Percentiles rank a stretch among this genome's conserved stretches.
phyloP scores from a whole-genome alignment of 768 basidiomycete genomes.

The Termitomyces bulborhizus region DNA sequence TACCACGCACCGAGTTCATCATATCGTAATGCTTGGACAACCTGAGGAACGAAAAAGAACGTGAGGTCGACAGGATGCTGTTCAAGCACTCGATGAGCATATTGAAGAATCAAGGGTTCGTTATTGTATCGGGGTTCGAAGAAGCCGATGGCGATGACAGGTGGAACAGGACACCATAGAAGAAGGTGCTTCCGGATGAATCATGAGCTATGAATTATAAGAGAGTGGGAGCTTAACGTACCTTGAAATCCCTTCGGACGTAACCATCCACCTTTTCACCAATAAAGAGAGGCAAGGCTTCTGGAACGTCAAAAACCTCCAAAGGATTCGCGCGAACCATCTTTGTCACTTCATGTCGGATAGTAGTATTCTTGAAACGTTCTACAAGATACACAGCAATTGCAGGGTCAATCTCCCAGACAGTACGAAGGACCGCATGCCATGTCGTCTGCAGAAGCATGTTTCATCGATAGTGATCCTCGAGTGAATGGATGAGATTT shows the following conservation, averaged over 20 bases:
- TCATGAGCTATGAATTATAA: not conserved
- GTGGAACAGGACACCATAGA: conserved; percentile 85
- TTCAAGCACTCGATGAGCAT: conserved; percentile 91
- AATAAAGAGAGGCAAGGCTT: conserved; percentile 75
- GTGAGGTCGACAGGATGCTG: conserved; percentile 93
- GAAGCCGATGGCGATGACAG: conserved; percentile 72
- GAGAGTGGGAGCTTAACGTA: conserved; percentile 19
- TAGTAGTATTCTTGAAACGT: conserved; percentile 67
- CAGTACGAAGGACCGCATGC: conserved; percentile 59
- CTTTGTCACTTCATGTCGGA: conserved; percentile 68
- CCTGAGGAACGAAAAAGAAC: conserved; percentile 99
- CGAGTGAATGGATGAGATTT: conserved; percentile 7
- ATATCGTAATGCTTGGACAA: conserved; percentile 91
- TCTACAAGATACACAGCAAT: conserved; percentile 82
- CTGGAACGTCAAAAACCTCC: conserved; percentile 67
- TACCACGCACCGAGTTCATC: conserved; percentile 70
- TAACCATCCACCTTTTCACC: conserved; percentile 60
- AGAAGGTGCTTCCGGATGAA: conserved; percentile 60
- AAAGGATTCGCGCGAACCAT: conserved; percentile 69
- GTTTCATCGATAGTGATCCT: not conserved
- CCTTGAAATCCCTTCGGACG: conserved; percentile 70
- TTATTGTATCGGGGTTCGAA: conserved; percentile 83
- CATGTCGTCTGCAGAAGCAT: conserved; percentile 45
- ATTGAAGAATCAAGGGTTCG: conserved; percentile 87
- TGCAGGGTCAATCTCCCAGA: conserved; percentile 81